phyloP scores from a whole-genome alignment of 1,139 yeast genomes.

The Blastobotrys aristatus region DNA sequence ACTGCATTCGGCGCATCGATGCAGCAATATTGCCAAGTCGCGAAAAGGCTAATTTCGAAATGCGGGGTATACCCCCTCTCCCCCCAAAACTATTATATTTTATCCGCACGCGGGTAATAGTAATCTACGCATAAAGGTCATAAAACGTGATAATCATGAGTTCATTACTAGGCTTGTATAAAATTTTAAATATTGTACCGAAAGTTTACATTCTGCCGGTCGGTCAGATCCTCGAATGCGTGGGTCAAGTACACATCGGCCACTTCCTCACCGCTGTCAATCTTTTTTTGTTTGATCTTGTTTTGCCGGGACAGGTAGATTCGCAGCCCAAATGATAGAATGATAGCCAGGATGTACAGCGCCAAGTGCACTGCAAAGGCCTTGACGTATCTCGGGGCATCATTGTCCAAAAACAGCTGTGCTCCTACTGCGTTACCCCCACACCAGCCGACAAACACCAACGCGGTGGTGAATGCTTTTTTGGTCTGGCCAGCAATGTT shows the following conservation, averaged over 20 bases:
- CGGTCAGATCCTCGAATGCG: slow-evolving; percentile 58
- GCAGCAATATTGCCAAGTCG: too few relatives aligned
- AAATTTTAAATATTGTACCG: slow-evolving; percentile 40
- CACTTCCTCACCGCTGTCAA: slow-evolving; percentile 5
- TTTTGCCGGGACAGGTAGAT: slow-evolving; percentile 27
- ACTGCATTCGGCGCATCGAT: too few relatives aligned
- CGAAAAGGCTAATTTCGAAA: too few relatives aligned
- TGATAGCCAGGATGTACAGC: slow-evolving; percentile 39
- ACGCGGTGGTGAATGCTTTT: slow-evolving; percentile 55
- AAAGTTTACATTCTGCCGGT: slow-evolving; percentile 54
- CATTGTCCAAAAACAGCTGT: slow-evolving; percentile 51
- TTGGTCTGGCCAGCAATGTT: slow-evolving; percentile 72
- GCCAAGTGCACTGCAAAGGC: slow-evolving; percentile 26
- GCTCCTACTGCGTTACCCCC: slow-evolving; percentile 70
- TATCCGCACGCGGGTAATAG: too few relatives aligned
- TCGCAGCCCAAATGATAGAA: not conserved
- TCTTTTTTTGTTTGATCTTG: slow-evolving; percentile 33
- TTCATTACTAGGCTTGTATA: too few relatives aligned
- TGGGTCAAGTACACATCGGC: slow-evolving; percentile 7
- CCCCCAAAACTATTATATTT: too few relatives aligned
- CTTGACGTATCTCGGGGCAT: slow-evolving; percentile 46
- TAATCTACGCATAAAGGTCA: too few relatives aligned
- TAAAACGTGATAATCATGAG: too few relatives aligned
- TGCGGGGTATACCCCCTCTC: too few relatives aligned
- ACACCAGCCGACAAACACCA: slow-evolving; percentile 58